Evolutionary conservation across 805 yeast species (phyloP), one percentile per base, ranked within the genome.

Genomic region (Cyberlindnera meyerae): DNA sequence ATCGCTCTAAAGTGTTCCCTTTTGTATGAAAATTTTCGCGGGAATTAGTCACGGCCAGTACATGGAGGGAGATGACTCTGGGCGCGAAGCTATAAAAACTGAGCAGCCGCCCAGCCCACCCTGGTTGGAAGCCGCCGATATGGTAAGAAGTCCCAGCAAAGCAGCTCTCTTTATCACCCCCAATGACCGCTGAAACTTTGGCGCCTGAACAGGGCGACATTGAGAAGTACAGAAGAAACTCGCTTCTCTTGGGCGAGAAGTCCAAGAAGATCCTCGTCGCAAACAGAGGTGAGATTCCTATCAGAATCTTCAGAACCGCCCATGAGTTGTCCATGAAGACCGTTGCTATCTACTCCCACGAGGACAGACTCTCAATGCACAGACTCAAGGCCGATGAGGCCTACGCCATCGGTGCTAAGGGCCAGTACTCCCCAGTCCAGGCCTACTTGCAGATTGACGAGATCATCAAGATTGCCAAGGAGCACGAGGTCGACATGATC

Each of bases 281-380:
- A 47, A 82, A 82, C 67, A 70, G 93, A 66, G 93, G 90, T 52
- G 90, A 83, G 62, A 82, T 82, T 52, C 90, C 90, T 29, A 80
- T 82, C 55, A 67, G 93, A 65, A 89, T 90, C 60, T 90, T 90
- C 66, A 77, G 98, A 66, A 82, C 97, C 25, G 98, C 98, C 43
- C 98, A 93, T 66, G 98, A 90, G 65, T 71, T 90, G 56, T 83
- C 95, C 16, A 86, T 93, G 95, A 88, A 85, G 57, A 89, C 98
- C 0, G 96, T 93, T 28, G 98, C 97, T 31, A 82, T 90, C 57
- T 90, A 88, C 63, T 88, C 97, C 24, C 95, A 90, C 60, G 97
- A 93, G 65, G 98, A 90, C 62, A 71, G 95, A 45, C 71, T 90
- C 54, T 82, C 95, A 11, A 86, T 88, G 89, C 97, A 93, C 67